Conservation (phyloP, 345 rosid species). For the Citrus maxima region DNA sequence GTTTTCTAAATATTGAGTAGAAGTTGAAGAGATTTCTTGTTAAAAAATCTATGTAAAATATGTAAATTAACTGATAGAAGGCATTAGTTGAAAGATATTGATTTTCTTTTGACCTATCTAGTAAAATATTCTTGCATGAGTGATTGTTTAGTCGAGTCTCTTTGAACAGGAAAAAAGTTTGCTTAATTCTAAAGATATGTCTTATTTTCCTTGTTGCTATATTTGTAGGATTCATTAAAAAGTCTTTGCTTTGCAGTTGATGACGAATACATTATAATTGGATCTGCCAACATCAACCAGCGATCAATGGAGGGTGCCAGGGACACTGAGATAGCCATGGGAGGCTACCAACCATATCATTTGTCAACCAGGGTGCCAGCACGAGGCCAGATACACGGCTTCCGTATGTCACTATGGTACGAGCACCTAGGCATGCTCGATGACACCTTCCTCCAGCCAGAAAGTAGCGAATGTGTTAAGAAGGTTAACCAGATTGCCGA, state of each 20-base stretch:
- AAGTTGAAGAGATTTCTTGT: background rate
- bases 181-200: background rate
- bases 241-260: constrained; percentile 56
- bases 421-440: constrained; percentile 96
- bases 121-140: background rate
- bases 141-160: background rate
- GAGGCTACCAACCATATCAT: constrained; percentile 91
- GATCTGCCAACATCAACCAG: constrained; percentile 98
- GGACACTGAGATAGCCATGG: constrained; percentile 99
- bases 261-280: constrained; percentile 92
- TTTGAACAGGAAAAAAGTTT: background rate
- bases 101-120: background rate
- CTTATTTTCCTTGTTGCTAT: background rate
- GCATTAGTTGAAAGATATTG: background rate
- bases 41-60: background rate
- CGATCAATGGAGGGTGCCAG: constrained; percentile 98
- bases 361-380: constrained; percentile 71
- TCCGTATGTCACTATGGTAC: constrained; percentile 93
- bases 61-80: background rate
- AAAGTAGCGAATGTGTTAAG: constrained; percentile 55
- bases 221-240: background rate
- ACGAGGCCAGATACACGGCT: constrained; percentile 91
- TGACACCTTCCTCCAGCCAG: constrained; percentile 72
- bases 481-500: constrained; percentile 82
- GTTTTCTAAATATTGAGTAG: background rate